Percentiles rank a stretch among this genome's conserved stretches.
These are phyloP conservation scores for Sisymbrium irio DNA, from an alignment of 345 rosid genomes.

Conservation along the genomic window DNA sequence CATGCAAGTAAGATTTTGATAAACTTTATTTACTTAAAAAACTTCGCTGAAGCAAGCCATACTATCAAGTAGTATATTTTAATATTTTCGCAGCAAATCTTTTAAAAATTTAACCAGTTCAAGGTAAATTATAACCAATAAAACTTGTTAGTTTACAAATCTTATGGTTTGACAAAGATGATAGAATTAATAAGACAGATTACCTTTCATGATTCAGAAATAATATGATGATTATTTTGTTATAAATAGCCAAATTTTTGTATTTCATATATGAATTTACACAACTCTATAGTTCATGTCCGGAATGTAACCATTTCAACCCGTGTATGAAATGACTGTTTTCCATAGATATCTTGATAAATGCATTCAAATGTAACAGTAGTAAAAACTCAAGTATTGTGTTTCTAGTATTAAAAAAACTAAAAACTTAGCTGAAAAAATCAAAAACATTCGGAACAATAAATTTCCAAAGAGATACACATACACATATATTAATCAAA, in stretches of 20 bases:
- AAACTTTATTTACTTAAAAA: no score
- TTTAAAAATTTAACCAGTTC: not conserved
- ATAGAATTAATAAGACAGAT: no score
- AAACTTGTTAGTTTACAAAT: not conserved
- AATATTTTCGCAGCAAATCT: no score
- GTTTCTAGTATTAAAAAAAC: not conserved
- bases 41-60: no score
- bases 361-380: not conserved
- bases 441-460: constrained; percentile 2
- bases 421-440: not conserved
- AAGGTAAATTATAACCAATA: not conserved
- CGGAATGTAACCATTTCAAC: not conserved
- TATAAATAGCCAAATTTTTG: not conserved
- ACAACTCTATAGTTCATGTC: not conserved
- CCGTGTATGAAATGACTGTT: not conserved
- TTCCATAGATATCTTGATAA: not conserved
- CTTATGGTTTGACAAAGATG: not conserved
- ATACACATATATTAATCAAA: constrained; percentile 1
- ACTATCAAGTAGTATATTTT: no score
- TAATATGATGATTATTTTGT: no score
- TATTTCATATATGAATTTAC: not conserved
- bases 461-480: constrained; percentile 2
- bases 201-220: no score
- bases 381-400: not conserved
- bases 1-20: no score